Conservation (phyloP, 768 basidiomycete genomes). For the Lactarius indigo region DNA sequence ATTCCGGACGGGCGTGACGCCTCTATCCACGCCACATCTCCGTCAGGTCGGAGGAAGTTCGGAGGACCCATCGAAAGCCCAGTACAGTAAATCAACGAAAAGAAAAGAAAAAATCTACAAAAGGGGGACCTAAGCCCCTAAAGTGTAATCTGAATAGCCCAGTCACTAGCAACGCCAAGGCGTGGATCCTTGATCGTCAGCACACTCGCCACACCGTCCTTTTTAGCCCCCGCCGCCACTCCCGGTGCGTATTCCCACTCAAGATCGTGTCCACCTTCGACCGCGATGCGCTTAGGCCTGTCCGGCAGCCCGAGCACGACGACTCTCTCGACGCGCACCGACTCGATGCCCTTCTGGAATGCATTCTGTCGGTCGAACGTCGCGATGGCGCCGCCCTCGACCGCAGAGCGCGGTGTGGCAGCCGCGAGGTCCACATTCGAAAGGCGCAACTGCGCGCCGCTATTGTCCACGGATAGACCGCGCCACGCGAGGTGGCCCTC, state of each 20-base stretch:
- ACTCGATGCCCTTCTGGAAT: conserved; percentile 61
- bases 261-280: conserved; percentile 48
- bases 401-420: conserved; percentile 43
- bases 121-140: conserved; percentile 9
- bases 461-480: conserved; percentile 52
- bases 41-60: neutral
- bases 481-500: conserved; percentile 85
- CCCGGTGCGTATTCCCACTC: conserved; percentile 70
- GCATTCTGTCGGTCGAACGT: conserved; percentile 55
- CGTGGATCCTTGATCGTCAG: conserved; percentile 76
- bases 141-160: conserved; percentile 48
- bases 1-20: neutral
- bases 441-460: conserved; percentile 42
- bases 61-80: neutral
- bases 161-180: conserved; percentile 55
- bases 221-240: conserved; percentile 49
- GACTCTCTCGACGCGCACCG: conserved; percentile 79
- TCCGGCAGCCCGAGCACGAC: conserved; percentile 67
- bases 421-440: conserved; percentile 53
- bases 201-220: conserved; percentile 62
- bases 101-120: neutral
- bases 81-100: neutral
- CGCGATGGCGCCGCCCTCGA: conserved; percentile 47
- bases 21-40: conserved; percentile 3
- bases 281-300: conserved; percentile 60